Conservation (phyloP, 495 filamentous ascomycete species). For the Neurospora intermedia region DNA sequence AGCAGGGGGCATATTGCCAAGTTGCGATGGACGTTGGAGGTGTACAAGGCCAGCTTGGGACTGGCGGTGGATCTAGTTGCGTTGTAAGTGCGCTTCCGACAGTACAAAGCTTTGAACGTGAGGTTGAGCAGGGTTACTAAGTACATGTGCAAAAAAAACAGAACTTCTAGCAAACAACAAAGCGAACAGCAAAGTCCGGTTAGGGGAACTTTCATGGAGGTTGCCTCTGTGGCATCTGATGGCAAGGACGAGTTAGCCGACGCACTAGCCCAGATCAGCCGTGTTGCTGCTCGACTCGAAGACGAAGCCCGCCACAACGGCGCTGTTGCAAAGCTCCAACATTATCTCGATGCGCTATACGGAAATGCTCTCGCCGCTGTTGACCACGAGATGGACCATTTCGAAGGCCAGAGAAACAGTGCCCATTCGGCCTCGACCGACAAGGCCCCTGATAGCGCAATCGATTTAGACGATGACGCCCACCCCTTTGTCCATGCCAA, state of each 20-base stretch:
- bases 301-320: constrained; percentile 24
- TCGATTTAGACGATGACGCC: constrained; percentile 27
- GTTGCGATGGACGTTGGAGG: constrained; percentile 25
- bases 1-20: constrained; percentile 23
- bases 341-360: constrained; percentile 26
- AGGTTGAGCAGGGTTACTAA: background rate
- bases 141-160: background rate
- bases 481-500: background rate
- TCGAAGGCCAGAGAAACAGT: background rate
- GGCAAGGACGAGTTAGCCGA: constrained; percentile 5
- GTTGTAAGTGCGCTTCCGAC: constrained; percentile 17
- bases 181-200: background rate
- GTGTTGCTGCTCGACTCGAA: constrained; percentile 2
- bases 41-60: constrained; percentile 29
- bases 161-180: background rate
- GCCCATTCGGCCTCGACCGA: constrained; percentile 17
- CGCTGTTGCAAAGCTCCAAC: constrained; percentile 20
- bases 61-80: constrained; percentile 32
- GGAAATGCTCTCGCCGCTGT: constrained; percentile 17
- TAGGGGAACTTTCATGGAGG: background rate
- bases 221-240: background rate
- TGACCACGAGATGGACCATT: constrained; percentile 9
- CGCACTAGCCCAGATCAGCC: constrained; percentile 7
- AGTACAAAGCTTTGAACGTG: background rate
- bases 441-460: constrained; percentile 33